These are phyloP conservation scores for Suzukiozyma palmioleophila DNA, from an alignment of 1,139 yeast species.

Conservation along the genomic window DNA sequence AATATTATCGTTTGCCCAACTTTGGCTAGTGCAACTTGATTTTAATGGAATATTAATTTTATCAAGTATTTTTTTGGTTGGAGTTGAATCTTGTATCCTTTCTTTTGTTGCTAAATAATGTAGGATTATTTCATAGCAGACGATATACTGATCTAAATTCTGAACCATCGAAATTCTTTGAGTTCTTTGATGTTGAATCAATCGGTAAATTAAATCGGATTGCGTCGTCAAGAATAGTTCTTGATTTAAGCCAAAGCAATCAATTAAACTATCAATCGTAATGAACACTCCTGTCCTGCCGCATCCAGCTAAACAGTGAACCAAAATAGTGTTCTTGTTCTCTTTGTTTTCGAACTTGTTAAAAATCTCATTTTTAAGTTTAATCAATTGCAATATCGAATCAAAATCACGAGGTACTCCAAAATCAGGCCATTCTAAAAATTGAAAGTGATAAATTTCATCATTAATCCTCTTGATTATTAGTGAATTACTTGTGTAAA, in stretches of 20 bases:
- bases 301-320: constrained; percentile 82
- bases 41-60: background rate
- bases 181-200: constrained; percentile 38
- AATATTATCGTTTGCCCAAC: background rate
- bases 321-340: constrained; percentile 24
- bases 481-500: constrained; percentile 11
- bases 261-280: constrained; percentile 38
- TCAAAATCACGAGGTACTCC: constrained; percentile 58
- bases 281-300: constrained; percentile 80
- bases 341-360: constrained; percentile 9
- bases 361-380: constrained; percentile 41
- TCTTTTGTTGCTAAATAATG: constrained; percentile 17
- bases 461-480: constrained; percentile 19
- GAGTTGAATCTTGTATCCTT: background rate
- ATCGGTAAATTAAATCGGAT: constrained; percentile 49
- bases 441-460: constrained; percentile 60
- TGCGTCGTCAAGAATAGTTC: constrained; percentile 9
- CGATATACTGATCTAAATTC: constrained; percentile 40
- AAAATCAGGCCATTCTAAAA: constrained; percentile 77
- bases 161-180: constrained; percentile 47
- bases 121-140: constrained; percentile 38
- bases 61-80: background rate
- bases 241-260: constrained; percentile 13
- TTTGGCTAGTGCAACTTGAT: background rate
- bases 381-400: constrained; percentile 50